A percentile compares a stretch with the other conserved stretches of the same genome.
These are phyloP conservation scores for Metahyphopichia silvanorum DNA, from an alignment of 805 yeast genomes.

Conservation along the genomic window DNA sequence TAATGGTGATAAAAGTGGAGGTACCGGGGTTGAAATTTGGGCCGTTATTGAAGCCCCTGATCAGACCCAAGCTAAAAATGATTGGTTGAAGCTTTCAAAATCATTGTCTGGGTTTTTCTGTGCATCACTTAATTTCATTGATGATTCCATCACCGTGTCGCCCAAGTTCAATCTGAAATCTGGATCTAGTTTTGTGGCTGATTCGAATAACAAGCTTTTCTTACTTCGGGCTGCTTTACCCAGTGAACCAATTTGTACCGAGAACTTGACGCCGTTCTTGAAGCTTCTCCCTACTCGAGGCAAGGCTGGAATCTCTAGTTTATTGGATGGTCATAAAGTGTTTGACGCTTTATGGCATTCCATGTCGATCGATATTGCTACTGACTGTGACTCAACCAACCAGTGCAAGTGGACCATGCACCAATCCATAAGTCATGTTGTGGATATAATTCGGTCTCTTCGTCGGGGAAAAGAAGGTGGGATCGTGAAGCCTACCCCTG, in stretches of 20 bases:
- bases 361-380: slow-evolving; percentile 78
- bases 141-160: slow-evolving; percentile 68
- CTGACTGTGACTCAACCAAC: slow-evolving; percentile 40
- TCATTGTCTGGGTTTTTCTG: slow-evolving; percentile 89
- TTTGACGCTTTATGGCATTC: slow-evolving; percentile 94
- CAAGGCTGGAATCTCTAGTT: slow-evolving; percentile 78
- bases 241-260: slow-evolving; percentile 94
- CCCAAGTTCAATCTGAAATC: slow-evolving; percentile 47
- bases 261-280: slow-evolving; percentile 89
- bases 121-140: slow-evolving; percentile 89
- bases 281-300: slow-evolving; percentile 91
- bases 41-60: slow-evolving; percentile 69
- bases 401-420: slow-evolving; percentile 57
- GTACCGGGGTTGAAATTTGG: slow-evolving; percentile 94
- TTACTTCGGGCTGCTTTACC: slow-evolving; percentile 84
- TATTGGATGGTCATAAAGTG: slow-evolving; percentile 85
- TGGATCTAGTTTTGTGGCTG: slow-evolving; percentile 23
- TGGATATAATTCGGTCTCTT: slow-evolving; percentile 67
- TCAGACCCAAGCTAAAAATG: slow-evolving; percentile 50
- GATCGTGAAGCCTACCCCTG: slow-evolving; percentile 77
- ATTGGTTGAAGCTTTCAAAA: slow-evolving; percentile 73
- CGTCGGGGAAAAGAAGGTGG: slow-evolving; percentile 58
- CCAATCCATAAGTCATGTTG: slow-evolving; percentile 67
- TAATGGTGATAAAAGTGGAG: slow-evolving; percentile 75
- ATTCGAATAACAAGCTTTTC: slow-evolving; percentile 39